A percentile compares a stretch with the other conserved stretches of the same genome.
Conservation (phyloP, 495 filamentous ascomycete genomes). For the Usnea hakonensis region DNA sequence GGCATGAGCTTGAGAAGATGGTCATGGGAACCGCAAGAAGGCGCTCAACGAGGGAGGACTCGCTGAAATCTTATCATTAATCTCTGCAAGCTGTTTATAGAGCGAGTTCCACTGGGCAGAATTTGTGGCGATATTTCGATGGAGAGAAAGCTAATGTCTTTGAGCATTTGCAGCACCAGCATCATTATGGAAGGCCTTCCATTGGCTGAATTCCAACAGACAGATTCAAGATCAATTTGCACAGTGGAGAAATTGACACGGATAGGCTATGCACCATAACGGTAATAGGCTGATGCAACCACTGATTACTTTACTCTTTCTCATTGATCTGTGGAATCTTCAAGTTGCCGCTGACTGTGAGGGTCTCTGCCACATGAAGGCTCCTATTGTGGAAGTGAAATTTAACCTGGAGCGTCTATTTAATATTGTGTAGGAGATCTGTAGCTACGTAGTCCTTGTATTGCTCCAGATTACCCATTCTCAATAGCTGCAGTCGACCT, state of each 20-base stretch:
- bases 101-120: not conserved
- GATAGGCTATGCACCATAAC: not conserved
- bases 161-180: not conserved
- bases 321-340: not conserved
- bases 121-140: not conserved
- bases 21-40: no score
- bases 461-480: not conserved
- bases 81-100: not conserved
- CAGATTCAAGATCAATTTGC: not conserved
- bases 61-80: not conserved
- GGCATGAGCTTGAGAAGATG: no score
- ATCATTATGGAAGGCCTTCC: not conserved
- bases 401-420: not conserved
- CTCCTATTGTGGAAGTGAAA: not conserved
- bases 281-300: not conserved
- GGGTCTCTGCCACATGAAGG: constrained; percentile 1
- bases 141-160: not conserved
- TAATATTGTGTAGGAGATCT: not conserved
- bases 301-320: not conserved
- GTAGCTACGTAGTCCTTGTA: not conserved
- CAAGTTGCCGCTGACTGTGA: not conserved
- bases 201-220: no score
- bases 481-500: not conserved
- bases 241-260: not conserved
- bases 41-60: no score